Conservation (phyloP, 768 basidiomycete genomes). For the Auricularia sp. region DNA sequence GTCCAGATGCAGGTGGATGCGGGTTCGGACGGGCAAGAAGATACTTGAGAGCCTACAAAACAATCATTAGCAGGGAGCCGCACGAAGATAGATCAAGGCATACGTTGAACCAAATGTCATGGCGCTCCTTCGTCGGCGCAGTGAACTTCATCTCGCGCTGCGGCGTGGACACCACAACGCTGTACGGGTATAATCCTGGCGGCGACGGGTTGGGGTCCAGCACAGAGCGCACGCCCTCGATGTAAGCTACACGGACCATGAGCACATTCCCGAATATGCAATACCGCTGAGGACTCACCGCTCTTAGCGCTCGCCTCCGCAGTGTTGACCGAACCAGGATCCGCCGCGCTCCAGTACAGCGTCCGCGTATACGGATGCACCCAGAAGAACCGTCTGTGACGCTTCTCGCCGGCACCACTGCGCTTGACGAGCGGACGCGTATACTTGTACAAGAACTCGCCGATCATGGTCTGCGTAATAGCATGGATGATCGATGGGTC, state of each 20-base stretch:
- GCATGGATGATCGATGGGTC: conserved; percentile 90
- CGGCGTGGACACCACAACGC: conserved; percentile 84
- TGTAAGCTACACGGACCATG: conserved; percentile 55
- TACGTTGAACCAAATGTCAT: conserved; percentile 95
- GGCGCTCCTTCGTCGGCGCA: conserved; percentile 88
- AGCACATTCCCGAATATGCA: not conserved
- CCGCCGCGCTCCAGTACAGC: conserved; percentile 90
- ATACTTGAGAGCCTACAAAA: conserved; percentile 75
- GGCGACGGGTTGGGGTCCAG: conserved; percentile 94
- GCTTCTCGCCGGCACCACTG: conserved; percentile 68
- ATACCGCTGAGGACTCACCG: conserved; percentile 48
- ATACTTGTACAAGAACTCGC: conserved; percentile 97
- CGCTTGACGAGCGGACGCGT: conserved; percentile 83
- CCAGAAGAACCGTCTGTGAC: conserved; percentile 98
- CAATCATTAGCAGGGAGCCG: conserved; percentile 9
- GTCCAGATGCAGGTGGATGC: conserved; percentile 13
- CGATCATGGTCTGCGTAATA: conserved; percentile 99
- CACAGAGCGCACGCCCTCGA: conserved; percentile 85
- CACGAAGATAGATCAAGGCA: conserved; percentile 17
- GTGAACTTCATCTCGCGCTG: conserved; percentile 98
- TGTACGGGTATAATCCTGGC: conserved; percentile 86
- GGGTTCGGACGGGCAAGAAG: conserved; percentile 65
- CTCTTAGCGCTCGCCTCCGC: conserved; percentile 94
- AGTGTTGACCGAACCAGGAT: conserved; percentile 82
- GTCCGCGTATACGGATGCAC: conserved; percentile 99